Conservation (phyloP, 2,329 filamentous ascomycete genomes). For the Colletotrichum musicola region DNA sequence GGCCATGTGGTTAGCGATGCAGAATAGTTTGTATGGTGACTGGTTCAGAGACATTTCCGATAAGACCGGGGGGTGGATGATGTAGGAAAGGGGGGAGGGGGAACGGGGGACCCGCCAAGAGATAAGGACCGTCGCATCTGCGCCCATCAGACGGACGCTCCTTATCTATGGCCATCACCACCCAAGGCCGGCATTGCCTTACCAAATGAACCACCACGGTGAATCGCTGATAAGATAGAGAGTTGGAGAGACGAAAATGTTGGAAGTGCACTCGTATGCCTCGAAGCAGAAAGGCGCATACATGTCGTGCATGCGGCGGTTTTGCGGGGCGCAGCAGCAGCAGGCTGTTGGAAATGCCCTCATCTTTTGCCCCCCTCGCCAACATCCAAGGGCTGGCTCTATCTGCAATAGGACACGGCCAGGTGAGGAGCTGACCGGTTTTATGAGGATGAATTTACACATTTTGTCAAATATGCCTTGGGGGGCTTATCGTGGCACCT, state of each 20-base stretch:
- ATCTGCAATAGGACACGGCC: no score
- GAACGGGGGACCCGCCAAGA: slow-evolving; percentile 36
- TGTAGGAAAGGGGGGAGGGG: neutral
- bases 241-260: no score
- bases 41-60: slow-evolving; percentile 17
- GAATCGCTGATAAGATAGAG: slow-evolving; percentile 27
- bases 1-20: neutral
- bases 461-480: neutral
- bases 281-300: neutral
- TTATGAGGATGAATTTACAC: neutral
- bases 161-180: slow-evolving; percentile 24
- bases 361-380: no score
- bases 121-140: slow-evolving; percentile 33
- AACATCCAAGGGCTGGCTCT: no score
- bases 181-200: slow-evolving; percentile 11
- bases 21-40: neutral
- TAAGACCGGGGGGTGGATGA: slow-evolving; percentile 3
- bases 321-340: slow-evolving; percentile 16
- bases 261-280: neutral
- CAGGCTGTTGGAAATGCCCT: neutral
- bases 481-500: slow-evolving; percentile 19
- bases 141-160: neutral
- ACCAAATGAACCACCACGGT: neutral
- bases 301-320: slow-evolving; percentile 30
- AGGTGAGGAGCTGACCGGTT: no score